A percentile compares a stretch with the other conserved stretches of the same genome.
Conservation (phyloP, 257 asterid species). For the Fraxinus pennsylvanica region DNA sequence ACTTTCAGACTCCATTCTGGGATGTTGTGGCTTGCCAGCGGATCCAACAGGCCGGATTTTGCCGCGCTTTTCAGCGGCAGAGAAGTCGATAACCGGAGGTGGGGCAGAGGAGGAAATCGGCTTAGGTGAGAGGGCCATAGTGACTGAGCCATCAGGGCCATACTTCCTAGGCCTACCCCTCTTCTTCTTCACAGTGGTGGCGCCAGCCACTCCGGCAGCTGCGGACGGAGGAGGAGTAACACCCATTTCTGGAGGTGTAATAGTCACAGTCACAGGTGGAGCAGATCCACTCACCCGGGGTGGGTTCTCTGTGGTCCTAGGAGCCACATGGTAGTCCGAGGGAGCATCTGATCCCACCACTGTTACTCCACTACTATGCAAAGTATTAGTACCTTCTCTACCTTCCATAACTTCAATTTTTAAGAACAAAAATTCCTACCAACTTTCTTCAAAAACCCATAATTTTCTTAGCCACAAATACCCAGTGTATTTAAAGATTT, state of each 20-base stretch:
- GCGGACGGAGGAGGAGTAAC: slow-evolving; percentile 37
- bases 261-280: slow-evolving; percentile 24
- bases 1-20: slow-evolving; percentile 50
- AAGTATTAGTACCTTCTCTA: slow-evolving; percentile 29
- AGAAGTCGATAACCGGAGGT: slow-evolving; percentile 88
- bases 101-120: slow-evolving; percentile 85
- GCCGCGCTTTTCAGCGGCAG: slow-evolving; percentile 64
- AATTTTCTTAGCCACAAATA: slow-evolving; percentile 19
- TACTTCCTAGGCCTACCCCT: slow-evolving; percentile 95
- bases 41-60: slow-evolving; percentile 60
- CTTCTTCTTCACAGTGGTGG: slow-evolving; percentile 55
- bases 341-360: slow-evolving; percentile 97
- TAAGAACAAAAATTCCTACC: slow-evolving; percentile 12
- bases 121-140: slow-evolving; percentile 68
- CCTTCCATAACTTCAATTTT: slow-evolving; percentile 53
- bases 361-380: slow-evolving; percentile 69
- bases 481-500: slow-evolving; percentile 23
- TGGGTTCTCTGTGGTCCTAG: slow-evolving; percentile 56
- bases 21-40: slow-evolving; percentile 43
- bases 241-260: slow-evolving; percentile 30
- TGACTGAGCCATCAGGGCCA: slow-evolving; percentile 75
- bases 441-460: slow-evolving; percentile 44
- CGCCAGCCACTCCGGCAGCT: slow-evolving; percentile 26
- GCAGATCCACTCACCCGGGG: slow-evolving; percentile 49
- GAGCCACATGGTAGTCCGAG: slow-evolving; percentile 78